A percentile compares a stretch with the other conserved stretches of the same genome.
Evolutionary conservation across 768 basidiomycete species (phyloP).

Genomic region (Coprinopsis marcescibilis): DNA sequence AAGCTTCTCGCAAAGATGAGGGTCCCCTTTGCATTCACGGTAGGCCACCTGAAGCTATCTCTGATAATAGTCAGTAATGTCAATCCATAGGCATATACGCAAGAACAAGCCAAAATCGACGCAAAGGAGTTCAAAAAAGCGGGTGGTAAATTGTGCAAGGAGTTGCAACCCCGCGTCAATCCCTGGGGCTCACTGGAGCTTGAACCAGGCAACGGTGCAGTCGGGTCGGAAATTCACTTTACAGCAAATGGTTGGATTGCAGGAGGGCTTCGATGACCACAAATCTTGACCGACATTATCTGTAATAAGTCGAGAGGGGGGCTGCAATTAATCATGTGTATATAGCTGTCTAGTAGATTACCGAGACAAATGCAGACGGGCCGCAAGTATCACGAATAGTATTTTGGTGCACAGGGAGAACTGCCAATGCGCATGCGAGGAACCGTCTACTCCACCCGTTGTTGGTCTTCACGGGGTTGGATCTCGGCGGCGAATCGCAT

Average conservation of each 20-base stretch:
- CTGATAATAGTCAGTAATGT: not conserved
- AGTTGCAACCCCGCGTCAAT: not conserved
- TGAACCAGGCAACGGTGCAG: not conserved
- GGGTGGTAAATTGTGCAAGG: not conserved
- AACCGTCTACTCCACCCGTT: not conserved
- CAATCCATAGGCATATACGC: not conserved
- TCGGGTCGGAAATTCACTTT: not conserved
- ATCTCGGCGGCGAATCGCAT: slow-evolving; percentile 1
- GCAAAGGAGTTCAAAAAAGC: not conserved
- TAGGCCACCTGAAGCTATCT: slow-evolving; percentile 10
- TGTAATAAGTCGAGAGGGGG: not conserved
- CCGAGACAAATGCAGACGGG: too few relatives aligned
- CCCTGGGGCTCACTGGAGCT: not conserved
- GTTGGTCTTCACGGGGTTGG: not conserved
- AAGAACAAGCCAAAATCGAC: not conserved
- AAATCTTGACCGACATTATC: too few relatives aligned
- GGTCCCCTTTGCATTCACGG: slow-evolving; percentile 29
- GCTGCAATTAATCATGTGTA: slow-evolving; percentile 2
- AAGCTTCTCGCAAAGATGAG: slow-evolving; percentile 19
- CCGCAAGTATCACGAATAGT: too few relatives aligned
- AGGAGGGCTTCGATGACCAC: not conserved
- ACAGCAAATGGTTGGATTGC: not conserved
- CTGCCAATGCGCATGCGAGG: too few relatives aligned
- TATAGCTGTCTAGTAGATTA: not conserved
- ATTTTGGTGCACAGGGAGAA: too few relatives aligned